Evolutionary conservation across 106 monocot genomes (phyloP), one percentile per base, ranked within the genome.

Genomic region (Triglochin maritima): DNA sequence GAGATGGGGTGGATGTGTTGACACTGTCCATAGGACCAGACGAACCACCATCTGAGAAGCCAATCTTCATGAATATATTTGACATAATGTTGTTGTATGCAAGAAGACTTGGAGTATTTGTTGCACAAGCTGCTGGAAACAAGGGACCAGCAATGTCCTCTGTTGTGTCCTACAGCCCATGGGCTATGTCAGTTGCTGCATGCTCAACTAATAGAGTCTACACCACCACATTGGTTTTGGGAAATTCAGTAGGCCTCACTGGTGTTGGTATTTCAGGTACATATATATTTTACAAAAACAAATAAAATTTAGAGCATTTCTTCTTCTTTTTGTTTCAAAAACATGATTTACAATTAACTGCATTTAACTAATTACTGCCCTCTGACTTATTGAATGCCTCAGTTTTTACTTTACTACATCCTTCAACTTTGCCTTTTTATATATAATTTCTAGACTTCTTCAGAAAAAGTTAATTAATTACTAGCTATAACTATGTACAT

Each of bases 121-220:
- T 86, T 4, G 93, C 55, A 57, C 88, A 93, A 65, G 93, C 93
- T 44, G 88, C 84, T 5, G 93, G 88, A 10, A 93, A 89, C 58
- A 83, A 78, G 47, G 93, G 88, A 3, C 93, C 93, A 0, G 71
- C 55, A 49, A 65, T 50, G 9, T 71, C 86, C 4, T 79, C 88
- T 3, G 78, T 89, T 43, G 68, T 81, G 4, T 83, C 93, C 3
- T 86, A 75, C 55, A 82, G 86, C 55, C 93, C 93, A 7, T 93
- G 93, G 93, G 69, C 78, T 3, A 54, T 80, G 49, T 79, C 69
- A 17, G 88, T 86, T 29, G 93, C 81, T 6, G 74, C 88, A 7
- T 53, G 73, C 62, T 78, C 86, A 29, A 93, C 88, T 4, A 67
- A 77, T 10, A 72, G 93, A 60, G 69, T 3, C 5, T 93, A 88